Percentiles rank a stretch among this genome's conserved stretches.
Conservation (phyloP, 2,329 filamentous ascomycete species). For the Diaporthe eres region DNA sequence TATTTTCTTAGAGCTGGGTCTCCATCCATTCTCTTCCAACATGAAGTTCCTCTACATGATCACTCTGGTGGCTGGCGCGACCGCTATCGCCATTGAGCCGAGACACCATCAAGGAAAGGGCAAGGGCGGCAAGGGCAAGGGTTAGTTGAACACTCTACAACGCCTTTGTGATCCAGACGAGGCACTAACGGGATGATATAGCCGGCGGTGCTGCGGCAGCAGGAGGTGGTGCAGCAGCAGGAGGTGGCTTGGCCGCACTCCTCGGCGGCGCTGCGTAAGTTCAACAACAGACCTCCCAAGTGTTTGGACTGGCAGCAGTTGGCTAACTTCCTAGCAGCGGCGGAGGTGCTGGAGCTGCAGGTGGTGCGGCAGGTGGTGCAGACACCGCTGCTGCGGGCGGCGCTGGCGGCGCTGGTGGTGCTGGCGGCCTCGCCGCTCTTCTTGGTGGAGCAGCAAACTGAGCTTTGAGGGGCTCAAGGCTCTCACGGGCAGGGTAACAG, state of each 20-base stretch:
- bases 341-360: constrained; percentile 12
- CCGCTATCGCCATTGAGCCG: constrained; percentile 19
- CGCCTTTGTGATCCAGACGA: not conserved
- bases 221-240: not conserved
- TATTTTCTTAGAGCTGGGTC: not conserved
- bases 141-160: not conserved
- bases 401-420: not conserved
- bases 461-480: not conserved
- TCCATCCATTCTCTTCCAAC: constrained; percentile 22
- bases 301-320: too few species aligned
- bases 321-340: not conserved
- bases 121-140: constrained; percentile 20
- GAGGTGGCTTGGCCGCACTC: constrained; percentile 1
- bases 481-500: not conserved
- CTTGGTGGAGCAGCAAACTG: not conserved
- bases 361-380: not conserved
- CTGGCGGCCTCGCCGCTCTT: not conserved
- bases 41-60: constrained; percentile 33
- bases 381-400: not conserved
- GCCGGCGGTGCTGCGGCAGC: not conserved
- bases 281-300: too few species aligned
- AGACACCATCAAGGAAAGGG: constrained; percentile 28
- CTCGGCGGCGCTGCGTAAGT: constrained; percentile 15
- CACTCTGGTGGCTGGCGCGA: constrained; percentile 11
- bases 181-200: not conserved